Evolutionary conservation across 345 rosid genomes (phyloP).

Genomic region (Lenwebbia sp.): DNA sequence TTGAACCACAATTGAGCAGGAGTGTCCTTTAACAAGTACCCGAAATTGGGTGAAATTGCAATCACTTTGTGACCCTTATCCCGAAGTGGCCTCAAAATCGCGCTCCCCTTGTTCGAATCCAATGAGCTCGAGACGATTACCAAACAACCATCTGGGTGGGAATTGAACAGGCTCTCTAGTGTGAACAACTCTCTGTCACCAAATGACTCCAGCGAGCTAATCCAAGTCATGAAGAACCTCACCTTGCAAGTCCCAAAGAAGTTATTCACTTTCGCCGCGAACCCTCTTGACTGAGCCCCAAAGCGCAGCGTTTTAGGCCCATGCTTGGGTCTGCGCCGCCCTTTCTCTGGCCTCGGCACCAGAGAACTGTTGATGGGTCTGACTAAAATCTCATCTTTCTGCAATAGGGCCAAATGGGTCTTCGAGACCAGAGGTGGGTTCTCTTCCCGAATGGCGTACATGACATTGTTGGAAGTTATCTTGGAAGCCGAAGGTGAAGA

Average conservation of each 20-base stretch:
- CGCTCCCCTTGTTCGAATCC: slow-evolving; percentile 43
- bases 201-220: slow-evolving; percentile 50
- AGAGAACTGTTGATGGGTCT: slow-evolving; percentile 6
- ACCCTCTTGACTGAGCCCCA: slow-evolving; percentile 21
- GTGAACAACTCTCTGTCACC: slow-evolving; percentile 49
- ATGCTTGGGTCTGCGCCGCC: background rate
- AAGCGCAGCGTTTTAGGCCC: slow-evolving; percentile 2
- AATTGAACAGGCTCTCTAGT: slow-evolving; percentile 57
- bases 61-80: slow-evolving; percentile 39
- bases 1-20: slow-evolving; percentile 60
- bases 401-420: slow-evolving; percentile 22
- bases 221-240: slow-evolving; percentile 92
- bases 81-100: slow-evolving; percentile 32
- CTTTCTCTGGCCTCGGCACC: slow-evolving; percentile 6
- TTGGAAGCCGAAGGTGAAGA: slow-evolving; percentile 1
- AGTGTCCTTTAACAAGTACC: slow-evolving; percentile 47
- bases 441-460: slow-evolving; percentile 48
- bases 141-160: slow-evolving; percentile 56
- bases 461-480: background rate
- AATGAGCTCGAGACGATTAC: slow-evolving; percentile 63
- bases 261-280: slow-evolving; percentile 24
- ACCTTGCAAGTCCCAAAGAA: slow-evolving; percentile 50
- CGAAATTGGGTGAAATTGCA: slow-evolving; percentile 56
- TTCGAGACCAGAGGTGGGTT: slow-evolving; percentile 15
- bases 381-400: slow-evolving; percentile 4